Conservation (phyloP, 2,329 filamentous ascomycete species). For the Plenodomus tracheiphilus region DNA sequence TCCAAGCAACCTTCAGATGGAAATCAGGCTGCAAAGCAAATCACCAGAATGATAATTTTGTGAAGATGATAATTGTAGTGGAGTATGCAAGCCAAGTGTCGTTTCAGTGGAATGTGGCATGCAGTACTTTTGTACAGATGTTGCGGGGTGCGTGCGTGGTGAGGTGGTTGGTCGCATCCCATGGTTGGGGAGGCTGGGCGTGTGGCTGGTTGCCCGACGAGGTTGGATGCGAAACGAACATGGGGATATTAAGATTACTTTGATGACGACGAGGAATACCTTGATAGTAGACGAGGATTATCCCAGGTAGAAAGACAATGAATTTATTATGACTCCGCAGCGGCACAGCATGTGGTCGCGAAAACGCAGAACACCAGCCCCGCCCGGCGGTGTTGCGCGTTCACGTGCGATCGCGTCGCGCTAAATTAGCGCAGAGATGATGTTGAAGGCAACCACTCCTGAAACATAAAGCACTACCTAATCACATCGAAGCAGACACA, state of each 20-base stretch:
- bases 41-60: not conserved
- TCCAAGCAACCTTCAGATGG: slow-evolving; percentile 11
- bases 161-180: slow-evolving; percentile 26
- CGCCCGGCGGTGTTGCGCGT: too few species aligned
- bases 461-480: too few species aligned
- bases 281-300: not conserved
- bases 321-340: not conserved
- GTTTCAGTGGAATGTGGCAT: slow-evolving; percentile 17
- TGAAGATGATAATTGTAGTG: not conserved
- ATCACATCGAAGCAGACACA: too few species aligned
- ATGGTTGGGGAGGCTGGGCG: slow-evolving; percentile 6
- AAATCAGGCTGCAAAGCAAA: not conserved
- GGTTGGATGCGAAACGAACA: slow-evolving; percentile 18
- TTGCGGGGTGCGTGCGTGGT: slow-evolving; percentile 22
- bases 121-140: slow-evolving; percentile 35
- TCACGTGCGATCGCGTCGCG: not conserved
- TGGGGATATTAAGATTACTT: not conserved
- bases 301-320: not conserved
- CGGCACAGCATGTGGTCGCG: not conserved
- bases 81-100: slow-evolving; percentile 18
- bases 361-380: too few species aligned
- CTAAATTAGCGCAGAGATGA: not conserved
- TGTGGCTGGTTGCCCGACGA: slow-evolving; percentile 3
- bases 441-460: too few species aligned
- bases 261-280: not conserved